Evolutionary conservation across 2,329 filamentous ascomycete genomes (phyloP).

Genomic region (Cordyceps tenuipes): DNA sequence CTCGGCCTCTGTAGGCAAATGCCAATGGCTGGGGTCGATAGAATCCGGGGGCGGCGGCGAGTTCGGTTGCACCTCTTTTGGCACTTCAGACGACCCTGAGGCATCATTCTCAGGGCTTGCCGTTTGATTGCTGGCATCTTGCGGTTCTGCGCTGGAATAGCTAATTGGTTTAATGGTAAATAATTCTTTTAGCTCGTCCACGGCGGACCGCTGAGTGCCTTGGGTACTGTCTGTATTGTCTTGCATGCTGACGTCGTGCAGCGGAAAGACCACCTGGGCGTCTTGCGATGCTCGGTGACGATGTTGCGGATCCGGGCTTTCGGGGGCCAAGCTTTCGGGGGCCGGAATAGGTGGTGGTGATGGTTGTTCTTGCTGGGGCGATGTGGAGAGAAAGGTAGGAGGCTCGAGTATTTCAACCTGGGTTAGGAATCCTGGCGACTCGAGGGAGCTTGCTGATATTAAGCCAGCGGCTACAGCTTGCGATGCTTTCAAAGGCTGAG

Average conservation of each 20-base stretch:
- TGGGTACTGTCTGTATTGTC: background rate
- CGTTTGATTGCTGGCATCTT: background rate
- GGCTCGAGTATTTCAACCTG: background rate
- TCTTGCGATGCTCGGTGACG: slow-evolving; percentile 17
- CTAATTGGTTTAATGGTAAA: slow-evolving; percentile 1
- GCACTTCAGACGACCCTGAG: background rate
- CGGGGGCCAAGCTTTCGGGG: background rate
- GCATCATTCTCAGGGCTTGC: background rate
- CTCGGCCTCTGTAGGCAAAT: background rate
- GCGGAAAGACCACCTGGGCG: slow-evolving; percentile 19
- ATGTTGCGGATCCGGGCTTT: background rate
- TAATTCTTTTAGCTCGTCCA: slow-evolving; percentile 12
- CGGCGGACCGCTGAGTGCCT: slow-evolving; percentile 6
- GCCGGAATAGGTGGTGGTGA: background rate
- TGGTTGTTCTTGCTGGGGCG: background rate
- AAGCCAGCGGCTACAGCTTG: background rate
- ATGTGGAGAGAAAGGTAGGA: background rate
- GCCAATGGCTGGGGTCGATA: slow-evolving; percentile 4
- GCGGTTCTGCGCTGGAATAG: background rate
- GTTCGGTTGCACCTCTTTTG: background rate
- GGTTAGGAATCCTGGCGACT: background rate
- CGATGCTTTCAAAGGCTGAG: background rate
- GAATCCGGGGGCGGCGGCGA: background rate
- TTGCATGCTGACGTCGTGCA: background rate
- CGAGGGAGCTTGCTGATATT: background rate